phyloP scores from a whole-genome alignment of 345 rosid species.

The Eucalyptus sp. region DNA sequence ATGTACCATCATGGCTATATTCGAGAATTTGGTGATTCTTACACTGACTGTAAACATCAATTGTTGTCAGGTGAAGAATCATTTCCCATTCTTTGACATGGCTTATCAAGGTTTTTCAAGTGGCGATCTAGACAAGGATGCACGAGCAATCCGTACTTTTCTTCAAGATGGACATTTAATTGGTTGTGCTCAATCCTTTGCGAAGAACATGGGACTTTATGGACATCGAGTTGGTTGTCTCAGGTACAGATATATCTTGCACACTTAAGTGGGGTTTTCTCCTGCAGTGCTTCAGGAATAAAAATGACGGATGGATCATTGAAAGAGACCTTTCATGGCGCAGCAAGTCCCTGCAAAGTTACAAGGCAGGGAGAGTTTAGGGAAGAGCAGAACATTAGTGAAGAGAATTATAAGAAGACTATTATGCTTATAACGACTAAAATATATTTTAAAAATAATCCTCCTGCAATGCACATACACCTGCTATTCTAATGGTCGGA shows the following conservation, averaged over 20 bases:
- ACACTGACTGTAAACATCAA: neutral
- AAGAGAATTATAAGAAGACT: neutral
- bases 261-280: neutral
- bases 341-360: neutral
- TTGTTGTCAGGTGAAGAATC: conserved; percentile 54
- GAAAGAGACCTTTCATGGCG: neutral
- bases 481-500: neutral
- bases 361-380: neutral
- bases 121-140: conserved; percentile 89
- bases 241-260: conserved; percentile 23
- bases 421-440: neutral
- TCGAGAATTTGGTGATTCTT: neutral
- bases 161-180: conserved; percentile 83
- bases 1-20: neutral
- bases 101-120: conserved; percentile 98
- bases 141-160: conserved; percentile 83
- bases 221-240: conserved; percentile 99
- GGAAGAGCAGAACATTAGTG: neutral
- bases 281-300: neutral
- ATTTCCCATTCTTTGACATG: conserved; percentile 93
- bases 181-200: conserved; percentile 92
- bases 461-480: neutral
- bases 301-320: neutral
- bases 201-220: conserved; percentile 97
- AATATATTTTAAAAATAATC: neutral